These are phyloP conservation scores for Stemphylium beticola DNA, from an alignment of 2,329 filamentous ascomycete genomes.

Conservation along the genomic window DNA sequence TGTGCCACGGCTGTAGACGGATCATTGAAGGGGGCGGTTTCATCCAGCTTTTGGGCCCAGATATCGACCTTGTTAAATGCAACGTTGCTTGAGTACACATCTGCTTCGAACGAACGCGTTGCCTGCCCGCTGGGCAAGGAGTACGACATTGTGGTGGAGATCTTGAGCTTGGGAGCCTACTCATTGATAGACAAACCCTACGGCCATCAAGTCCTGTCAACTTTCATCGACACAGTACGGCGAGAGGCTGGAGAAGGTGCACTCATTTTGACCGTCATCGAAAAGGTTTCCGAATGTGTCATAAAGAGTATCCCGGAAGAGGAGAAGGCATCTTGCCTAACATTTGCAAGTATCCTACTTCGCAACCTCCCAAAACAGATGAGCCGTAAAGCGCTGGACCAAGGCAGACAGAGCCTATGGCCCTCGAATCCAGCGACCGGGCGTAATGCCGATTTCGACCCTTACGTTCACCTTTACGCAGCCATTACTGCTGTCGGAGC, in stretches of 20 bases:
- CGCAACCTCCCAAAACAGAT: conserved; percentile 49
- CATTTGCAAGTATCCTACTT: conserved; percentile 46
- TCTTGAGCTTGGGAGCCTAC: conserved; percentile 68
- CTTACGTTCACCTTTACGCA: conserved; percentile 71
- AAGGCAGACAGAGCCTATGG: conserved; percentile 71
- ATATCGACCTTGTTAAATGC: conserved; percentile 27
- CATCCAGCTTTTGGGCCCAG: conserved; percentile 38
- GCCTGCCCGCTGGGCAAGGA: conserved; percentile 64
- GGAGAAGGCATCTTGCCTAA: conserved; percentile 24
- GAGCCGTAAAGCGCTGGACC: conserved; percentile 61
- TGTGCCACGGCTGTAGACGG: conserved; percentile 34
- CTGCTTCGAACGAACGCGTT: conserved; percentile 30
- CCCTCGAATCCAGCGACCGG: conserved; percentile 54
- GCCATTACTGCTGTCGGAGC: conserved; percentile 62
- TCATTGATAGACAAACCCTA: conserved; percentile 25
- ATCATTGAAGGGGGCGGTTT: conserved; percentile 27
- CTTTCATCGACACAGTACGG: conserved; percentile 63
- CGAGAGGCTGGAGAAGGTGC: conserved; percentile 70
- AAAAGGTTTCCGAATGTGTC: conserved; percentile 66
- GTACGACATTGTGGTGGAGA: conserved; percentile 71
- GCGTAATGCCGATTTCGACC: conserved; percentile 56
- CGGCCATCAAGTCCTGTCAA: conserved; percentile 59
- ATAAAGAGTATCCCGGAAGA: conserved; percentile 26
- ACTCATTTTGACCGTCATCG: conserved; percentile 70
- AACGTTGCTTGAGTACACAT: conserved; percentile 31